Evolutionary conservation across 768 basidiomycete species (phyloP).

Genomic region (Hortiboletus flavorubellus): DNA sequence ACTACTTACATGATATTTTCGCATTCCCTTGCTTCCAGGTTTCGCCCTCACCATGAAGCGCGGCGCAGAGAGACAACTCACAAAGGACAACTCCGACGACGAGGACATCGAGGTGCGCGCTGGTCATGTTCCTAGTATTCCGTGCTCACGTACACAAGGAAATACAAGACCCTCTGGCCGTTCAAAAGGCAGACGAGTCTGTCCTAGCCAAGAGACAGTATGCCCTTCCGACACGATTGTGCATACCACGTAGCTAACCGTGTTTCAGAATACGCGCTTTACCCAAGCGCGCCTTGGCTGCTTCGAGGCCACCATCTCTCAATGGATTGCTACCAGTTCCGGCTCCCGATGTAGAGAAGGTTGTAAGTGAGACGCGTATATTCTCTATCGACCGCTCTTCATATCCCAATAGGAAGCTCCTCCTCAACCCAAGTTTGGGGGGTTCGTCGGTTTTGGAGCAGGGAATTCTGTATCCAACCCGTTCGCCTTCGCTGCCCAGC

Average conservation of each 20-base stretch:
- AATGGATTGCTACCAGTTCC: constrained; percentile 26
- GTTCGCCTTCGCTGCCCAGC: constrained; percentile 40
- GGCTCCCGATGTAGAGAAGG: constrained; percentile 21
- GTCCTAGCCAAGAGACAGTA: constrained; percentile 56
- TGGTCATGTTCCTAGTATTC: neutral
- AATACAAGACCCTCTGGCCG: constrained; percentile 38
- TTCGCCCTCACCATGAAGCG: constrained; percentile 55
- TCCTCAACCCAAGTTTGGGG: constrained; percentile 44
- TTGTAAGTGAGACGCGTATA: constrained; percentile 22
- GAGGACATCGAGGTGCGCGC: constrained; percentile 34
- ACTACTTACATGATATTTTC: constrained; percentile 22
- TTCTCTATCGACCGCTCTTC: constrained; percentile 12
- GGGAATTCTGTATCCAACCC: constrained; percentile 28
- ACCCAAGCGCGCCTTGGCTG: constrained; percentile 46
- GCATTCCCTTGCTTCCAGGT: neutral
- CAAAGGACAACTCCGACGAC: constrained; percentile 48
- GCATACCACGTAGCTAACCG: constrained; percentile 8
- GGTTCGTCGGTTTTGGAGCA: constrained; percentile 53
- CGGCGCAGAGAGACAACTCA: constrained; percentile 67
- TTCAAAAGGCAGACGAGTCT: constrained; percentile 60
- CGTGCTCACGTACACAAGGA: constrained; percentile 35
- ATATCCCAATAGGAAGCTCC: constrained; percentile 21
- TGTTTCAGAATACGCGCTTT: constrained; percentile 57
- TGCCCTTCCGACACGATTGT: constrained; percentile 22
- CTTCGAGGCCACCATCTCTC: constrained; percentile 21